Conservation (phyloP, 2,329 filamentous ascomycete species). For the Xylariomycetidae sp. region DNA sequence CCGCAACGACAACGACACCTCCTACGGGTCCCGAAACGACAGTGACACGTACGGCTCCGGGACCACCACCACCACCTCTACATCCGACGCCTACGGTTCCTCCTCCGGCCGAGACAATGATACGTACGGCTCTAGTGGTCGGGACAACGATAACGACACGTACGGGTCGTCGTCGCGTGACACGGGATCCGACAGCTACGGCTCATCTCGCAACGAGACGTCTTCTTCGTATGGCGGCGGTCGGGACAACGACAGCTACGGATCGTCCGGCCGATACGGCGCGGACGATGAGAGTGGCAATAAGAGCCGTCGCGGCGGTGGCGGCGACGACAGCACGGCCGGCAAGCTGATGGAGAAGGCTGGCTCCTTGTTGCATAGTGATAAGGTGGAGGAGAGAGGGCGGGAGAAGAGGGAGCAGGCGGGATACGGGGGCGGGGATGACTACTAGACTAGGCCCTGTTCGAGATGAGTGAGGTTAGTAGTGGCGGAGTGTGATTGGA, state of each 20-base stretch:
- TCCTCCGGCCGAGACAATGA: background rate
- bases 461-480: no score
- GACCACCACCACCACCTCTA: no score
- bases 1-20: constrained; percentile 14
- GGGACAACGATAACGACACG: constrained; percentile 11
- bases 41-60: constrained; percentile 15
- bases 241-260: constrained; percentile 1
- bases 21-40: constrained; percentile 17
- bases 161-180: no score
- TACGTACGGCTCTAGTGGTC: constrained; percentile 12
- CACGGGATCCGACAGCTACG: background rate
- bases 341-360: constrained; percentile 58
- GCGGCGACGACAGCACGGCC: constrained; percentile 39
- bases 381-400: constrained; percentile 44
- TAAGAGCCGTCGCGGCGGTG: constrained; percentile 3
- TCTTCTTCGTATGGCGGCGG: constrained; percentile 13
- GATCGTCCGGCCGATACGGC: constrained; percentile 10
- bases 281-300: constrained; percentile 6
- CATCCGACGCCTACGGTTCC: no score
- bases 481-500: no score
- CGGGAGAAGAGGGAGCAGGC: constrained; percentile 42
- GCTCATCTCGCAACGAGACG: constrained; percentile 13
- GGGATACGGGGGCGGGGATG: constrained; percentile 19
- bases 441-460: constrained; percentile 15
- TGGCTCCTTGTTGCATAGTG: constrained; percentile 43